These are phyloP conservation scores for Phoenix roebelenii DNA, from an alignment of 176 grass and related monocot genomes.

Conservation along the genomic window DNA sequence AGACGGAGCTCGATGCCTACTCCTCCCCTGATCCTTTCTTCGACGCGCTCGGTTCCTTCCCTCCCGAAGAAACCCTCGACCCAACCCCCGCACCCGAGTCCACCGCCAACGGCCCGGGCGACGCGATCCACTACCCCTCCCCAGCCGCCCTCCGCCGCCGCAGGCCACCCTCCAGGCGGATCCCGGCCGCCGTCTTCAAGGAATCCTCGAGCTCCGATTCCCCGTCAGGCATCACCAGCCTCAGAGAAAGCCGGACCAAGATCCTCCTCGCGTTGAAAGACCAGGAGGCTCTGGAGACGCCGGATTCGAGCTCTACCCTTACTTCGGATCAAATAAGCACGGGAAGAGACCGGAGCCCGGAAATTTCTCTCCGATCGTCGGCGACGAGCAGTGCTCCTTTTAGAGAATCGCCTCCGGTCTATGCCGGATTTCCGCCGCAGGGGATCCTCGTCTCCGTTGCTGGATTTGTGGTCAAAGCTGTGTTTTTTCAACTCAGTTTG, in stretches of 20 bases:
- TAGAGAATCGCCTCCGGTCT: too few species aligned
- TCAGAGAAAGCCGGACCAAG: neutral
- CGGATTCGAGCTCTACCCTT: neutral
- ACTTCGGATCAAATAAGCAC: neutral
- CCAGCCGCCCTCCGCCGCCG: constrained; percentile 17
- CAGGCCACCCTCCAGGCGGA: neutral
- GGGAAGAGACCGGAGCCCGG: neutral
- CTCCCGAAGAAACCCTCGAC: constrained; percentile 5
- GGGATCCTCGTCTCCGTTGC: constrained; percentile 33
- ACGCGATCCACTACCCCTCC: neutral
- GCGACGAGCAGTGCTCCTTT: neutral
- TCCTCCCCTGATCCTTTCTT: constrained; percentile 15
- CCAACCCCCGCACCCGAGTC: constrained; percentile 16
- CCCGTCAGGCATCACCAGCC: neutral
- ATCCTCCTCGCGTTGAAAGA: neutral
- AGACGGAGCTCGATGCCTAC: constrained; percentile 5
- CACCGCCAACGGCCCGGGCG: neutral
- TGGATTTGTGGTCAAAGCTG: constrained; percentile 46
- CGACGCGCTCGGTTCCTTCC: constrained; percentile 31
- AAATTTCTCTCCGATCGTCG: neutral
- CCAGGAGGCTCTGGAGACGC: neutral
- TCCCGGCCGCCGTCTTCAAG: constrained; percentile 9
- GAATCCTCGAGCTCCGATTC: constrained; percentile 7
- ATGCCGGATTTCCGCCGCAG: neutral
- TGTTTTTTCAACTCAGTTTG: constrained; percentile 53